Conservation (phyloP, 768 basidiomycete species). For the Tylopilus vinaceipallidus region DNA sequence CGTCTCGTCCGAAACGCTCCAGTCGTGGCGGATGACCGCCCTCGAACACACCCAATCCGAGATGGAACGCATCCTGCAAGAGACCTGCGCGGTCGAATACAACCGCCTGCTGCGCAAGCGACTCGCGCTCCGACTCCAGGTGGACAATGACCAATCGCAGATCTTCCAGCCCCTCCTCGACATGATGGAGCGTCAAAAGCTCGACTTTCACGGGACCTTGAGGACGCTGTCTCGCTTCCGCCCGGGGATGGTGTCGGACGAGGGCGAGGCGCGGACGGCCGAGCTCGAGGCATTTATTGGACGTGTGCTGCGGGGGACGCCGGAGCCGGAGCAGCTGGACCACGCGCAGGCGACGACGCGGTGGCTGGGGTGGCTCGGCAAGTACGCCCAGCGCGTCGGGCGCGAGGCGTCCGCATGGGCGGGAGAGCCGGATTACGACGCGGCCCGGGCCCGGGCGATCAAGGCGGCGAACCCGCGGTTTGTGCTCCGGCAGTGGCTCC, state of each 20-base stretch:
- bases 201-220: slow-evolving; percentile 92
- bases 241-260: slow-evolving; percentile 34
- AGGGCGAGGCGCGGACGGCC: slow-evolving; percentile 3
- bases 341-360: slow-evolving; percentile 44
- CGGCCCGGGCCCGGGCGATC: slow-evolving; percentile 48
- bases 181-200: slow-evolving; percentile 63
- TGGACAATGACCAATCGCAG: slow-evolving; percentile 54
- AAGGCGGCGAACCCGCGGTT: slow-evolving; percentile 82
- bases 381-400: slow-evolving; percentile 58
- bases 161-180: slow-evolving; percentile 70
- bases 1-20: slow-evolving; percentile 48
- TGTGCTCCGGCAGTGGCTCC: slow-evolving; percentile 90
- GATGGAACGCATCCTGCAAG: slow-evolving; percentile 58
- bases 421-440: slow-evolving; percentile 38
- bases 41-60: slow-evolving; percentile 53
- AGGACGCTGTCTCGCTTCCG: slow-evolving; percentile 66
- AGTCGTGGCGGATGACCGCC: slow-evolving; percentile 61
- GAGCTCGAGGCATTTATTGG: slow-evolving; percentile 42
- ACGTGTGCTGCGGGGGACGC: slow-evolving; percentile 44
- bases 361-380: slow-evolving; percentile 63
- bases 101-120: slow-evolving; percentile 73
- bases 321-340: slow-evolving; percentile 46
- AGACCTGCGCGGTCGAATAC: slow-evolving; percentile 63
- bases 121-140: slow-evolving; percentile 65
- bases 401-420: slow-evolving; percentile 49